Percentiles rank a stretch among this genome's conserved stretches.
phyloP scores from a whole-genome alignment of 257 asterid genomes.

The Jasminum sambac region DNA sequence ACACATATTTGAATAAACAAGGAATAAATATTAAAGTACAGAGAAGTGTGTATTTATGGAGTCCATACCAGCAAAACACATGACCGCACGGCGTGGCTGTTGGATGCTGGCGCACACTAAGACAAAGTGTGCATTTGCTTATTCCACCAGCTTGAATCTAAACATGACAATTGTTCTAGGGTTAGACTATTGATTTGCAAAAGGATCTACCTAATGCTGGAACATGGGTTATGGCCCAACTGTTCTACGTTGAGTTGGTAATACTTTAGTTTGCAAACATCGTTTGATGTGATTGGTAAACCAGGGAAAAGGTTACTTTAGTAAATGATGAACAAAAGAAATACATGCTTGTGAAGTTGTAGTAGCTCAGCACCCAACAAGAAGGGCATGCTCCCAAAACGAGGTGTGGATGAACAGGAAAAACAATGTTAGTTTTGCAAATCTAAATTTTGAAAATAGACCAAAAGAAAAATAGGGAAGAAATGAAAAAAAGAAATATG shows the following conservation, averaged over 20 bases:
- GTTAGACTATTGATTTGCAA: not conserved
- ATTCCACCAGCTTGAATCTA: conserved; percentile 64
- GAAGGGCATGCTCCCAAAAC: not conserved
- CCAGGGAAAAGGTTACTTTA: conserved; percentile 4
- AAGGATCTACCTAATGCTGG: not conserved
- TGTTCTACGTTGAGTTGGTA: not conserved
- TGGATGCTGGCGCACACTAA: conserved; percentile 86
- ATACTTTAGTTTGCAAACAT: not conserved
- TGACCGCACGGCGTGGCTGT: conserved; percentile 99
- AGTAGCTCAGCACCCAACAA: conserved; percentile 2
- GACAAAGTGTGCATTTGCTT: conserved; percentile 96
- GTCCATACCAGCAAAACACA: conserved; percentile 88
- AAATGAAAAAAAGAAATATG: no score
- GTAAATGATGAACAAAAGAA: not conserved
- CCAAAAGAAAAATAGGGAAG: no score
- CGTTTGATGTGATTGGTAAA: not conserved
- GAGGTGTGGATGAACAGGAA: no score
- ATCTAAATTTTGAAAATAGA: no score
- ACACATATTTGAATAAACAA: not conserved
- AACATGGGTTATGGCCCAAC: conserved; percentile 11
- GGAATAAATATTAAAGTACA: not conserved
- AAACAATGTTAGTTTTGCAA: no score
- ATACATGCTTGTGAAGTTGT: no score
- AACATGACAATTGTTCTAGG: conserved; percentile 11
- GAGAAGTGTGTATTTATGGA: conserved; percentile 13